These are phyloP conservation scores for Alternaria dauci DNA, from an alignment of 2,329 filamentous ascomycete genomes.

Conservation along the genomic window DNA sequence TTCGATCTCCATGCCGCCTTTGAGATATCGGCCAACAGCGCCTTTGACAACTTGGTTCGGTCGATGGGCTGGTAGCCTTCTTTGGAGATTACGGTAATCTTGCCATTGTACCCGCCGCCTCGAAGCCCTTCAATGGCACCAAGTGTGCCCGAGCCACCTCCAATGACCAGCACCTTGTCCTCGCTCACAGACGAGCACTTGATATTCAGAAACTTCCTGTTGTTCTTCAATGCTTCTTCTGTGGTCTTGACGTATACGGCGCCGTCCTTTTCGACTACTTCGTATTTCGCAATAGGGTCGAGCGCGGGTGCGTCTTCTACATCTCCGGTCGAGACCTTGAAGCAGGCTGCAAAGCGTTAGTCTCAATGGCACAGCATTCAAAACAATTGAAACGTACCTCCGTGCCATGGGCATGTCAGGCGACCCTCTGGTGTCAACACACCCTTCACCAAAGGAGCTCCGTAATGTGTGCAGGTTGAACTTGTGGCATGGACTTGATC, in stretches of 20 bases:
- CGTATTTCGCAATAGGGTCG: constrained; percentile 84
- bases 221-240: constrained; percentile 78
- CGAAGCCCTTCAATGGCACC: constrained; percentile 84
- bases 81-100: constrained; percentile 81
- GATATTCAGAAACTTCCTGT: constrained; percentile 75
- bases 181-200: constrained; percentile 69
- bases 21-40: constrained; percentile 78
- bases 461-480: constrained; percentile 88
- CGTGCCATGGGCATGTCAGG: constrained; percentile 95
- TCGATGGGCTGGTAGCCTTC: constrained; percentile 91
- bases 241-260: constrained; percentile 85
- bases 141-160: constrained; percentile 79
- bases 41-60: constrained; percentile 94
- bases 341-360: constrained; percentile 73
- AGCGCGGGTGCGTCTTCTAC: constrained; percentile 94
- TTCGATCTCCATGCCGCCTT: constrained; percentile 81
- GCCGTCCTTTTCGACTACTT: constrained; percentile 80
- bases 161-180: constrained; percentile 79
- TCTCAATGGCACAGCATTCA: background rate
- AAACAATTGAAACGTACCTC: constrained; percentile 63
- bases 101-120: constrained; percentile 79
- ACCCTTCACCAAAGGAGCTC: constrained; percentile 86
- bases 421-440: constrained; percentile 82
- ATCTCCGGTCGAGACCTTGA: constrained; percentile 87
- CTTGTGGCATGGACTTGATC: constrained; percentile 81